Percentiles rank a stretch among this genome's conserved stretches.
Conservation (phyloP, 2,329 filamentous ascomycete genomes). For the Claviceps arundinis region DNA sequence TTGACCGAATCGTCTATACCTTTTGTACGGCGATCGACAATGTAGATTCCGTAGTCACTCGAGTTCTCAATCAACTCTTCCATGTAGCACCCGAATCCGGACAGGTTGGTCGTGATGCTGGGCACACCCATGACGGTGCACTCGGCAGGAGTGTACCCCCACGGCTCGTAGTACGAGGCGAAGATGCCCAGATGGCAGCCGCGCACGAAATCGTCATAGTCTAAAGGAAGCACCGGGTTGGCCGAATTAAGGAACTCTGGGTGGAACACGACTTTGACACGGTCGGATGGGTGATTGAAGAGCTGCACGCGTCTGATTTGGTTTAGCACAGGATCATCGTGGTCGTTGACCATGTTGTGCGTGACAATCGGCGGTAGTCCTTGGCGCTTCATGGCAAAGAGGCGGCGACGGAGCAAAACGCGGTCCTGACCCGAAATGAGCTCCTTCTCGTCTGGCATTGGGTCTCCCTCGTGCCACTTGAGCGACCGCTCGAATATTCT, state of each 20-base stretch:
- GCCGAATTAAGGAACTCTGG: conserved; percentile 94
- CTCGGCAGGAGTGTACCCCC: conserved; percentile 96
- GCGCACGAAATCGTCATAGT: conserved; percentile 97
- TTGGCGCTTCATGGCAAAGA: conserved; percentile 94
- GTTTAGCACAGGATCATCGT: conserved; percentile 87
- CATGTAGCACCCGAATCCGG: conserved; percentile 98
- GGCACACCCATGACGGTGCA: conserved; percentile 99
- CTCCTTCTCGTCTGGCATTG: conserved; percentile 92
- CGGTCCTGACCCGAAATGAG: conserved; percentile 85
- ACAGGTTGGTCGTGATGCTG: conserved; percentile 94
- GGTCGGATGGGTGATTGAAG: conserved; percentile 89
- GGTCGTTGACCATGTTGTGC: conserved; percentile 95
- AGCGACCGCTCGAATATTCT: conserved; percentile 90
- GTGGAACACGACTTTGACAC: conserved; percentile 96
- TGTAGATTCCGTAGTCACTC: conserved; percentile 96
- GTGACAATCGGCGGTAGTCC: conserved; percentile 89
- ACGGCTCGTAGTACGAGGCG: conserved; percentile 96
- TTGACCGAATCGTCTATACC: conserved; percentile 96
- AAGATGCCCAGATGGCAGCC: conserved; percentile 94
- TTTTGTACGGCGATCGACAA: conserved; percentile 90
- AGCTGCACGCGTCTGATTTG: conserved; percentile 92
- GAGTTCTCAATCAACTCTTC: conserved; percentile 98
- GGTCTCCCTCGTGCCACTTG: conserved; percentile 88
- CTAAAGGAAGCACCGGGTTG: conserved; percentile 86
- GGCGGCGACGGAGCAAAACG: conserved; percentile 74